Percentiles rank a stretch among this genome's conserved stretches.
Evolutionary conservation across 2,329 filamentous ascomycete genomes (phyloP).

Genomic region (Rosellinia necatrix): DNA sequence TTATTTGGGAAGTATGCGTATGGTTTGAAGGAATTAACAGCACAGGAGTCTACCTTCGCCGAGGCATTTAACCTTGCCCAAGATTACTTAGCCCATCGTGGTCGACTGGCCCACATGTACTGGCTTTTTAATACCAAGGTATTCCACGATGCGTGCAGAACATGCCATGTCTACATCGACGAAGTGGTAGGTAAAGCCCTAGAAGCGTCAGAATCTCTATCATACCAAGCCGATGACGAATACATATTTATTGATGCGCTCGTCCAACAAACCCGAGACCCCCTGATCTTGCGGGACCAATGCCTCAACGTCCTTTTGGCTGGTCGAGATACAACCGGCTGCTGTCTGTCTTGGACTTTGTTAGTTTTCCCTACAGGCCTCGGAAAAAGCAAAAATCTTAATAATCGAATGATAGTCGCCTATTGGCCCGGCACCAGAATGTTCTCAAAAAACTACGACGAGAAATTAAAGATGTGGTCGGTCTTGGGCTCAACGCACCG

Average conservation of each 20-base stretch:
- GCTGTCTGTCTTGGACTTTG: constrained; percentile 6
- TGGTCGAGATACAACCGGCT: constrained; percentile 24
- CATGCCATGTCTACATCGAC: constrained; percentile 1
- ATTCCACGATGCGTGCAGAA: constrained; percentile 4
- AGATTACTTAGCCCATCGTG: constrained; percentile 5
- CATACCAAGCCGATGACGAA: background rate
- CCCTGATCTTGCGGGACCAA: constrained; percentile 6
- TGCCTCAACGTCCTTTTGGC: constrained; percentile 26
- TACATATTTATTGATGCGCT: constrained; percentile 18
- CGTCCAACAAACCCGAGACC: constrained; percentile 1
- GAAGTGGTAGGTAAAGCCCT: background rate
- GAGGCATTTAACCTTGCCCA: constrained; percentile 6
- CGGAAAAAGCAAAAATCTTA: too few species aligned
- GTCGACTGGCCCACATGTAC: constrained; percentile 2
- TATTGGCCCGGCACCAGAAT: background rate
- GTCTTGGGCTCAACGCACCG: background rate
- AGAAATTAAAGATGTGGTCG: background rate
- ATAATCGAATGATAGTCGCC: background rate
- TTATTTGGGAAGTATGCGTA: background rate
- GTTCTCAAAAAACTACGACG: background rate
- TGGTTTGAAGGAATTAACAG: background rate
- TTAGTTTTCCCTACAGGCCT: too few species aligned
- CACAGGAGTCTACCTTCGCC: background rate
- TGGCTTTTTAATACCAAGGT: background rate
- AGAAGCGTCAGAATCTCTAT: background rate